Evolutionary conservation across 2,329 filamentous ascomycete species (phyloP), one percentile per base, ranked within the genome.

Genomic region (Calonectria leucothoes): DNA sequence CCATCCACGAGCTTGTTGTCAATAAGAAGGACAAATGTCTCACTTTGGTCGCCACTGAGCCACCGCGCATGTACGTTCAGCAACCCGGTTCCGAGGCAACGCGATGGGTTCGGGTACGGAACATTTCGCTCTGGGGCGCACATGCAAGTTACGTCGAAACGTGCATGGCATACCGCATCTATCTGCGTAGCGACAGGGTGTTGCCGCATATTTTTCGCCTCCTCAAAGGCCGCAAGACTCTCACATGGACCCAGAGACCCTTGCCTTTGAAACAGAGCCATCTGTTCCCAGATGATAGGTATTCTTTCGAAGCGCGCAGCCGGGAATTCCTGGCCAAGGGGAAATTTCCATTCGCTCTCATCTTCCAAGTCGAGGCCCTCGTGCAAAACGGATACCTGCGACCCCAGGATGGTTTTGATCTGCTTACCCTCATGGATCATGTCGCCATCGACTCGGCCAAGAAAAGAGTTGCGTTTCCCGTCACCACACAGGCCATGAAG

Each of bases 281-380:
- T 10, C 17, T 42, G 14, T 23, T 57, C 31, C 70, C 66, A 8
- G 14, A 57, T 77, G 8, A 81, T 15, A 63, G 80, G 10, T 75
- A 83, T 11, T 10, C 14, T 14, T 61, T 61, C 55, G 20, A 65
- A 77, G 1, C 81, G 82, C 8, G 45, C 69, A 1, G 74, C 57
- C 69, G 81, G 29, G 55, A 42, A 3, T 66, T 75, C 2, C 77
- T 91, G 2, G 23, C 39, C 2, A 33, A 66, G 0, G 66, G 66
- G 5, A 71, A 12, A 25, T 42, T 70, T 84, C 89, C 6, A 1
- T 94, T 92, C 74, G 81, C 83, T 0, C 79, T 92, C 1, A 85
- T 90, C 7, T 94, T 91, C 77, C 92, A 94, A 76, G 84, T 94
- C 6, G 89, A 93, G 65, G 88, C 88, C 20, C 83, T 96, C 6